A percentile compares a stretch with the other conserved stretches of the same genome.
Evolutionary conservation across 768 basidiomycete genomes (phyloP).

Genomic region (Trametes villosa): DNA sequence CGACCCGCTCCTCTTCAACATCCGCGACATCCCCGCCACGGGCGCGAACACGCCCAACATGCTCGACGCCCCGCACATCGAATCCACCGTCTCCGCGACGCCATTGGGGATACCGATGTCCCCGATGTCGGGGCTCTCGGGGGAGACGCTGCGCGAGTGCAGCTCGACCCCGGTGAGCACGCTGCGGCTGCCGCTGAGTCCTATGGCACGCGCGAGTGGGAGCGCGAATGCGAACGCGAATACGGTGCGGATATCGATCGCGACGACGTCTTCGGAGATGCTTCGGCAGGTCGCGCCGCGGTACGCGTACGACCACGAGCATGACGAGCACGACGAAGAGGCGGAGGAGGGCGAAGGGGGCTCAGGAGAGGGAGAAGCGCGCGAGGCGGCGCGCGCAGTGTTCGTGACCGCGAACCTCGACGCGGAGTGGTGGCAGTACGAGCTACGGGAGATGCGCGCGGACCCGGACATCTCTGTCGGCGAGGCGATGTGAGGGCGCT

Average conservation of each 20-base stretch:
- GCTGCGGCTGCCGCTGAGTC: neutral
- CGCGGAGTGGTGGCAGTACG: slow-evolving; percentile 17
- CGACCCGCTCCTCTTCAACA: slow-evolving; percentile 20
- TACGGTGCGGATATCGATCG: slow-evolving; percentile 3
- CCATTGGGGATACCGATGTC: neutral
- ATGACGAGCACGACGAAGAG: neutral
- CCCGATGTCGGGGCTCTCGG: neutral
- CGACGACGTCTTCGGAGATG: slow-evolving; percentile 5
- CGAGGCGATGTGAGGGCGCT: slow-evolving; percentile 1
- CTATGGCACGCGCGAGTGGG: no score
- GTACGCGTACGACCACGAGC: neutral
- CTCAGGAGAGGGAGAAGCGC: no score
- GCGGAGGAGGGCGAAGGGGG: no score
- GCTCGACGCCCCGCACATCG: slow-evolving; percentile 4
- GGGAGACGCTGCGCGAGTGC: slow-evolving; percentile 3
- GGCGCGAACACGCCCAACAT: slow-evolving; percentile 19
- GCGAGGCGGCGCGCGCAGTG: neutral
- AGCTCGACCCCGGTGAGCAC: slow-evolving; percentile 2
- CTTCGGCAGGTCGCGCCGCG: neutral
- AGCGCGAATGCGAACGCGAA: neutral
- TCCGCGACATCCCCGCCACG: slow-evolving; percentile 15
- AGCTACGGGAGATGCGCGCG: slow-evolving; percentile 22
- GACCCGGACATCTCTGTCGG: slow-evolving; percentile 4
- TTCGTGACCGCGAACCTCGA: slow-evolving; percentile 12
- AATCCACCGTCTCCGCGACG: neutral